Evolutionary conservation across 2,329 filamentous ascomycete species (phyloP).

Genomic region (Phialophora verrucosa): DNA sequence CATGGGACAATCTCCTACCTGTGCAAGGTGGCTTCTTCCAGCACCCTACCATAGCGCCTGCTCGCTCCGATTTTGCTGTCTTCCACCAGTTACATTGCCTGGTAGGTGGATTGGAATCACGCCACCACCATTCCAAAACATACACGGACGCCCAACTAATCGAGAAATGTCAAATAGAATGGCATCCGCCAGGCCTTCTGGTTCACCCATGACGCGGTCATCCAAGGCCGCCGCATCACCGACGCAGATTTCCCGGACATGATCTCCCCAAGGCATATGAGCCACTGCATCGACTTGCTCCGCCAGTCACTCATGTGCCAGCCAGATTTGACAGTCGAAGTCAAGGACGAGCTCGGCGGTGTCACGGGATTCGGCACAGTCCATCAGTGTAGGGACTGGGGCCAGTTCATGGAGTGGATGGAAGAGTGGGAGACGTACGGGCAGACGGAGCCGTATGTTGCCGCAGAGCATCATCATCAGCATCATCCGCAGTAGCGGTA

Average conservation of each 20-base stretch:
- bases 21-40: slow-evolving; percentile 5
- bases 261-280: slow-evolving; percentile 3
- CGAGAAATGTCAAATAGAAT: background rate
- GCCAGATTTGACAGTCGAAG: slow-evolving; percentile 9
- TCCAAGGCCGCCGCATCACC: background rate
- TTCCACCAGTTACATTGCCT: slow-evolving; percentile 8
- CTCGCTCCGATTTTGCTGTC: slow-evolving; percentile 9
- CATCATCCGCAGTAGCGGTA: too few species aligned
- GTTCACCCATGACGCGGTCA: background rate
- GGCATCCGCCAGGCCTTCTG: slow-evolving; percentile 9
- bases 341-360: slow-evolving; percentile 10
- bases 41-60: slow-evolving; percentile 4
- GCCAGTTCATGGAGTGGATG: slow-evolving; percentile 9
- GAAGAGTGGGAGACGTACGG: slow-evolving; percentile 7
- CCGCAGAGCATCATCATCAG: too few species aligned
- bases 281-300: slow-evolving; percentile 6
- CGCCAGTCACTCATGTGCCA: slow-evolving; percentile 5
- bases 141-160: too few species aligned
- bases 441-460: background rate
- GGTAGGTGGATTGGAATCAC: background rate
- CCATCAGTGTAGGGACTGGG: slow-evolving; percentile 10
- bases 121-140: too few species aligned
- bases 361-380: slow-evolving; percentile 11
- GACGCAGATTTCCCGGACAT: slow-evolving; percentile 3
- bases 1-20: slow-evolving; percentile 3